These are phyloP conservation scores for Blechomonas ayalai DNA, from an alignment of 208 protist species.

Conservation along the genomic window DNA sequence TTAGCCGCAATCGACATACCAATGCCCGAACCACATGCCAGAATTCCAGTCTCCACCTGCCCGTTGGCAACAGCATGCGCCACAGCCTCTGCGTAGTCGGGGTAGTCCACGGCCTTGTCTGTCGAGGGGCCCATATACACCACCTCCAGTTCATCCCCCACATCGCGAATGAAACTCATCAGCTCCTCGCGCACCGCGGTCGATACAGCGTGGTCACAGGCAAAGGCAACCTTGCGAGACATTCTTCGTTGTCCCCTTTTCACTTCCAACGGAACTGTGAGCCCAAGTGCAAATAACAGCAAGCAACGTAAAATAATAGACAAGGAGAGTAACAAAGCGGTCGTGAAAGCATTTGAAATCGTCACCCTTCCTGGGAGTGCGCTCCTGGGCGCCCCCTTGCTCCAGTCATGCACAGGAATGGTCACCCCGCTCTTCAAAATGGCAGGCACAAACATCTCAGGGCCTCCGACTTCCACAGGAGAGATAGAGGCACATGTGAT, in stretches of 20 bases:
- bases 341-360: neutral
- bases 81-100: conserved; percentile 79
- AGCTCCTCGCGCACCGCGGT: conserved; percentile 49
- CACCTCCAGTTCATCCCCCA: conserved; percentile 38
- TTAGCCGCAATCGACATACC: conserved; percentile 95
- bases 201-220: conserved; percentile 86
- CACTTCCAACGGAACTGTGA: neutral
- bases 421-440: too few relatives aligned
- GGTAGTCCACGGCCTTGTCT: conserved; percentile 87
- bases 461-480: too few relatives aligned
- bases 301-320: conserved; percentile 4
- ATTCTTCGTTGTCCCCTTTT: conserved; percentile 14
- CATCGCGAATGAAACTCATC: conserved; percentile 44
- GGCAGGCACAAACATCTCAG: too few relatives aligned
- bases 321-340: neutral
- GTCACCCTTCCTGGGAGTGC: conserved; percentile 4
- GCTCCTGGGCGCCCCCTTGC: too few relatives aligned
- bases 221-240: conserved; percentile 73
- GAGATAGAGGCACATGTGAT: too few relatives aligned
- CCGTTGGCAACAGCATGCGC: conserved; percentile 51
- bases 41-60: conserved; percentile 67
- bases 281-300: conserved; percentile 5
- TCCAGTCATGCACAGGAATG: too few relatives aligned
- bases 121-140: conserved; percentile 63
- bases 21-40: conserved; percentile 93